A percentile compares a stretch with the other conserved stretches of the same genome.
Evolutionary conservation across 768 basidiomycete species (phyloP).

Genomic region (Russula compacta): DNA sequence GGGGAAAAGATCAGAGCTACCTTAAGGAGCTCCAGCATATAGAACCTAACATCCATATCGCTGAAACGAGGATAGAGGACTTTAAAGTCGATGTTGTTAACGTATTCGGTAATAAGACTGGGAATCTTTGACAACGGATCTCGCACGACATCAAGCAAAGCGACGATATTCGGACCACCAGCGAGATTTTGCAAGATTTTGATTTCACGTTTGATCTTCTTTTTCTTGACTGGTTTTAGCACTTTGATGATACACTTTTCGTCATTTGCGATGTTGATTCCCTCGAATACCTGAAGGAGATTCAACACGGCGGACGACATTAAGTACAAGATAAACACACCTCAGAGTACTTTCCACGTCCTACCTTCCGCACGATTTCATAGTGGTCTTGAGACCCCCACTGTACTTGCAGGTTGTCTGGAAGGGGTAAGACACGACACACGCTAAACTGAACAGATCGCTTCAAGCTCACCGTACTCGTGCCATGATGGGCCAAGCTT

Average conservation of each 20-base stretch:
- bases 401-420: conserved; percentile 94
- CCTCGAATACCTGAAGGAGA: conserved; percentile 71
- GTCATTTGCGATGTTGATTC: conserved; percentile 81
- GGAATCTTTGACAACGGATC: conserved; percentile 96
- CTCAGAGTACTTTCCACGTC: conserved; percentile 92
- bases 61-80: conserved; percentile 91
- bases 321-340: conserved; percentile 32
- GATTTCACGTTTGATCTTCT: conserved; percentile 99
- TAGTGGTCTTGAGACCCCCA: conserved; percentile 98
- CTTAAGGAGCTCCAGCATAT: conserved; percentile 95
- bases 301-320: background rate
- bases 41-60: conserved; percentile 92
- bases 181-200: conserved; percentile 96
- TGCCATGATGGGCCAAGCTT: conserved; percentile 87
- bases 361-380: conserved; percentile 95
- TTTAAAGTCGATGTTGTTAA: conserved; percentile 98
- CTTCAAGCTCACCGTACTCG: conserved; percentile 69
- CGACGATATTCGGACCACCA: conserved; percentile 91
- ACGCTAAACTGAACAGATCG: background rate
- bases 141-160: conserved; percentile 88
- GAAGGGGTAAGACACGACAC: conserved; percentile 12
- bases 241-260: conserved; percentile 99
- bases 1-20: conserved; percentile 29
- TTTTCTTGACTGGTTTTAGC: conserved; percentile 98
- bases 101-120: conserved; percentile 93